Base-by-base conservation (phyloP, 768 basidiomycete genomes). In the Austroboletus festivus region DNA sequence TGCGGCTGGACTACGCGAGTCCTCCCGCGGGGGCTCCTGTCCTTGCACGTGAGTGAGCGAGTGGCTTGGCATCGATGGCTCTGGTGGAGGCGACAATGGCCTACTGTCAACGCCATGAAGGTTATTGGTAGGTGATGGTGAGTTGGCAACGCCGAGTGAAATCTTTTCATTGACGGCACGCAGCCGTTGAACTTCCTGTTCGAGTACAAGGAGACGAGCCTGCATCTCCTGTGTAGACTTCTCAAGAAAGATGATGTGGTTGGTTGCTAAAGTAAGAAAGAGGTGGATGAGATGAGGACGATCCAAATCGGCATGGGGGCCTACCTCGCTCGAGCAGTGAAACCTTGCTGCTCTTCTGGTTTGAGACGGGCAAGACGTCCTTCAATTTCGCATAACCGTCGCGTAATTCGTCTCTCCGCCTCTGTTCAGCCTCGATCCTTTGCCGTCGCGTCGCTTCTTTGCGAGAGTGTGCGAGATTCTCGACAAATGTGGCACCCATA, bases 311-410 rank as follows among this genome's bases (percentile, higher is more conserved):
- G 18, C 34, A 55, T 15, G 24, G 47, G 52, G 44, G 62, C 78
- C 51, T 60, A 91, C 90, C 89, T 79, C 92, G 78, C 70, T 93
- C 92, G 47, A 94, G 73, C 48, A 93, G 71, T 21, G 87, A 89
- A 16, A 92, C 88, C 65, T 94, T 94, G 72, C 88, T 91, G 66
- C 86, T 85, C 73, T 93, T 90, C 75, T 92, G 89, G 68, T 90
- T 92, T 12, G 86, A 88, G 45, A 85, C 78, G 3, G 92, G 92
- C 7, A 94, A 74, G 21, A 88, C 86, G 53, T 92, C 89, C 70
- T 90, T 91, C 68, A 94, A 73, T 62, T 86, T 84, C 30, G 86
- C 85, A 69, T 93, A 94, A 22, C 89, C 91, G 61, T 94, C 91
- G 52, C 92, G 79, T 52, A 93, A 76, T 69, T 93, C 92, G 68